These are phyloP conservation scores for Ettlia oleoabundans DNA, from an alignment of 139 green algal genomes.

Conservation along the genomic window DNA sequence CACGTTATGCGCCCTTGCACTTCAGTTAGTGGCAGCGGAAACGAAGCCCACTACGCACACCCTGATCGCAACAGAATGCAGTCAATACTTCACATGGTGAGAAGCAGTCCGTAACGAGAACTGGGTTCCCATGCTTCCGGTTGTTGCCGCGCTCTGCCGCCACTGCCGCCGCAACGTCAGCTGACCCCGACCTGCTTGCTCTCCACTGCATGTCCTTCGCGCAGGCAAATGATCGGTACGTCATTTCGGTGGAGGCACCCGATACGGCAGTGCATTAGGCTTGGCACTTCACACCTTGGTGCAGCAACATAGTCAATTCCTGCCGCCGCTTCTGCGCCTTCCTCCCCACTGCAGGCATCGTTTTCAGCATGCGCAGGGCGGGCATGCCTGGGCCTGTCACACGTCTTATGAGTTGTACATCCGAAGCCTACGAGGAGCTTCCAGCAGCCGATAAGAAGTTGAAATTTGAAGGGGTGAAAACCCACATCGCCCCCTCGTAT, in stretches of 20 bases:
- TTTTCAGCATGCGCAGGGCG: conserved; percentile 49
- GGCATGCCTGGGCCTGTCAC: conserved; percentile 72
- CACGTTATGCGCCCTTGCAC: background rate
- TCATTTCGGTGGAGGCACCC: too few species aligned
- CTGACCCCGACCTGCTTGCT: background rate
- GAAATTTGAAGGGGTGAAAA: conserved; percentile 15
- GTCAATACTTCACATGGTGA: conserved; percentile 71
- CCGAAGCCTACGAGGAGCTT: conserved; percentile 45
- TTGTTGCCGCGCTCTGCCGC: background rate
- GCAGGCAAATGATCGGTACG: too few species aligned
- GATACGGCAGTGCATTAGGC: too few species aligned
- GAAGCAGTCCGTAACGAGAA: background rate
- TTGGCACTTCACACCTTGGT: too few species aligned
- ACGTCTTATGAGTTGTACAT: conserved; percentile 76
- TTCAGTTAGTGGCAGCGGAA: background rate
- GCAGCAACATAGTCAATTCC: too few species aligned
- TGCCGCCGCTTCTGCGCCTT: too few species aligned
- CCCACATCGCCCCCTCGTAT: conserved; percentile 72
- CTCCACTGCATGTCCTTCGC: too few species aligned
- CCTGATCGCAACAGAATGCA: conserved; percentile 54
- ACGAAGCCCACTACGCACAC: conserved; percentile 22
- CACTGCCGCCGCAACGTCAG: background rate
- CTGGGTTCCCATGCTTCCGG: too few species aligned
- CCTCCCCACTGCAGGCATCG: conserved; percentile 19
- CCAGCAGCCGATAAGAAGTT: background rate